phyloP scores from a whole-genome alignment of 352 stramenopile species.

The Globisporangium echinulatum region DNA sequence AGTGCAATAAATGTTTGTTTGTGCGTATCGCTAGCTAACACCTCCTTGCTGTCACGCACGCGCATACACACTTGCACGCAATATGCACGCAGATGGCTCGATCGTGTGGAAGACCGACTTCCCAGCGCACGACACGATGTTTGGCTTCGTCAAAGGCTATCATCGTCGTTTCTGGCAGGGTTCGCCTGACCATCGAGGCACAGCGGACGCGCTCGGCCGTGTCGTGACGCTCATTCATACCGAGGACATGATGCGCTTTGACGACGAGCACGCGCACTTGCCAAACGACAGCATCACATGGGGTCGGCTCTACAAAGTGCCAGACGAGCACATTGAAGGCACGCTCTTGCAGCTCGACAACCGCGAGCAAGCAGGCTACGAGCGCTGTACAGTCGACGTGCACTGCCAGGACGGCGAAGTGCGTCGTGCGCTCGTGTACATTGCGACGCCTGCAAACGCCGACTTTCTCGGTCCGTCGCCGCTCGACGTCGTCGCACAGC shows the following conservation, averaged over 20 bases:
- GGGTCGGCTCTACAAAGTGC: constrained; percentile 84
- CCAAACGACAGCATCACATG: constrained; percentile 66
- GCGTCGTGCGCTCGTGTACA: constrained; percentile 76
- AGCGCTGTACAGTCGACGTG: constrained; percentile 69
- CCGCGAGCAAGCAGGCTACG: constrained; percentile 75
- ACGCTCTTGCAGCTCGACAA: constrained; percentile 80
- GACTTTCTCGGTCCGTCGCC: constrained; percentile 75
- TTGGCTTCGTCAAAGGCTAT: constrained; percentile 71
- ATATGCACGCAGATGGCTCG: constrained; percentile 13
- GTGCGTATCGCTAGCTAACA: not conserved
- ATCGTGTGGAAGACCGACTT: constrained; percentile 31
- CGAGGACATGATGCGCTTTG: constrained; percentile 68
- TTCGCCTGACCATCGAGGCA: constrained; percentile 82
- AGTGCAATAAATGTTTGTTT: too few relatives aligned
- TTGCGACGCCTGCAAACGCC: constrained; percentile 73
- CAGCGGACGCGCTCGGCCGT: constrained; percentile 48
- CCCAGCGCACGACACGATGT: constrained; percentile 20
- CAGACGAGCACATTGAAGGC: constrained; percentile 59
- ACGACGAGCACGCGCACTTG: constrained; percentile 64
- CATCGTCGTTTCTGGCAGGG: constrained; percentile 88
- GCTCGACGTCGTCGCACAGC: constrained; percentile 66
- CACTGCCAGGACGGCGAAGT: constrained; percentile 64
- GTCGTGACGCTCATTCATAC: constrained; percentile 75
- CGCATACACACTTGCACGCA: too few relatives aligned
- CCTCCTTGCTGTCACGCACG: not conserved